Evolutionary conservation across 2,329 filamentous ascomycete genomes (phyloP).

Genomic region (Pseudogymnoascus sp.): DNA sequence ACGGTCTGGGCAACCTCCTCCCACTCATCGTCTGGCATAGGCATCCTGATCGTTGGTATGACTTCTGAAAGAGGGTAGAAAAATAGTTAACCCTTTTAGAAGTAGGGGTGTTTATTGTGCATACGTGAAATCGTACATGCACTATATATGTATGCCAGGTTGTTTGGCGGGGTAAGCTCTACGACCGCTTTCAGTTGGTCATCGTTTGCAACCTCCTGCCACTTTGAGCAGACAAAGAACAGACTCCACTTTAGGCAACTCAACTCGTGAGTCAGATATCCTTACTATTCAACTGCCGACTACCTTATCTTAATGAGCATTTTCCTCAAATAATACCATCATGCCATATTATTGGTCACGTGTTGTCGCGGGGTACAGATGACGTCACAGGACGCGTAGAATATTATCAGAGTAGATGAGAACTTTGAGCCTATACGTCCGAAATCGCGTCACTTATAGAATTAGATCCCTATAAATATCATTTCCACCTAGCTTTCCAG

Average conservation of each 20-base stretch:
- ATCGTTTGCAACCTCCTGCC: slow-evolving; percentile 6
- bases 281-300: not conserved
- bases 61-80: not conserved
- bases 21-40: slow-evolving; percentile 47
- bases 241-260: not conserved
- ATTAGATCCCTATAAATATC: not conserved
- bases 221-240: not conserved
- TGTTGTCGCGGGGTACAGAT: not conserved
- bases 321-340: not conserved
- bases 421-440: not conserved
- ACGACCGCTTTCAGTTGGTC: slow-evolving; percentile 3
- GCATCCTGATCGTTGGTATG: not conserved
- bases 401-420: not conserved
- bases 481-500: not conserved
- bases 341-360: not conserved
- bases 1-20: slow-evolving; percentile 48
- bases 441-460: not conserved
- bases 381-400: not conserved
- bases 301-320: not conserved
- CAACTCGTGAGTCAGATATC: not conserved
- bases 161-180: not conserved
- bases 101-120: not conserved
- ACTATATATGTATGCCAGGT: not conserved
- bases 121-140: not conserved
- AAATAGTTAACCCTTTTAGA: not conserved